Percentiles rank a stretch among this genome's conserved stretches.
Conservation (phyloP, 495 filamentous ascomycete genomes). For the Jackrogersella minutella region DNA sequence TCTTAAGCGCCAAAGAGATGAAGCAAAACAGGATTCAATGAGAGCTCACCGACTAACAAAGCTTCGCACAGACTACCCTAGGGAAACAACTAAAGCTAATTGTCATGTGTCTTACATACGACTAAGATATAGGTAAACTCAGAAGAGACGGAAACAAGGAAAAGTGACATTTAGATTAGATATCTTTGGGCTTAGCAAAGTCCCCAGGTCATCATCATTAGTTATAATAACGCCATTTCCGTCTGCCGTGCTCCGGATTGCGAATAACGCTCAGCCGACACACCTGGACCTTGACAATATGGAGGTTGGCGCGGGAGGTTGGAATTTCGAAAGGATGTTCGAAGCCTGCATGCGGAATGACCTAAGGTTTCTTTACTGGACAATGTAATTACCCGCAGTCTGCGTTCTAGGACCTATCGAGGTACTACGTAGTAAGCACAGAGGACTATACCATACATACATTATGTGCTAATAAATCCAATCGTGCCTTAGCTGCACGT, state of each 20-base stretch:
- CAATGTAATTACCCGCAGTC: conserved; percentile 4
- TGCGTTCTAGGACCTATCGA: conserved; percentile 9
- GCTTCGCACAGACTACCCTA: background rate
- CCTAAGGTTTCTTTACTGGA: conserved; percentile 12
- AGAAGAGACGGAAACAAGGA: conserved; percentile 2
- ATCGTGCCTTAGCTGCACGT: conserved; percentile 37
- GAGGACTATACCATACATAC: background rate
- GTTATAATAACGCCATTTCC: conserved; percentile 3
- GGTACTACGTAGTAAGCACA: background rate
- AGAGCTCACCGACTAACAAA: background rate
- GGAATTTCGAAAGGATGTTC: conserved; percentile 25
- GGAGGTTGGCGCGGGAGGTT: conserved; percentile 26
- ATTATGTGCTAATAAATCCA: conserved; percentile 28
- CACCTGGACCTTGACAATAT: conserved; percentile 15
- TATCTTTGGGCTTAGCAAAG: background rate
- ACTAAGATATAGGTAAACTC: conserved; percentile 17
- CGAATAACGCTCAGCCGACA: conserved; percentile 2
- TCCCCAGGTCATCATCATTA: background rate
- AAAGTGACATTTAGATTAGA: background rate
- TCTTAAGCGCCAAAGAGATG: background rate
- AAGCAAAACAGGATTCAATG: background rate
- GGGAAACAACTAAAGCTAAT: background rate
- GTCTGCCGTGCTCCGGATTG: background rate
- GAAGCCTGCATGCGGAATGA: conserved; percentile 36
- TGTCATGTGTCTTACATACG: background rate